phyloP scores from a whole-genome alignment of 2,329 filamentous ascomycete genomes.

The Aureobasidium melanogenum region DNA sequence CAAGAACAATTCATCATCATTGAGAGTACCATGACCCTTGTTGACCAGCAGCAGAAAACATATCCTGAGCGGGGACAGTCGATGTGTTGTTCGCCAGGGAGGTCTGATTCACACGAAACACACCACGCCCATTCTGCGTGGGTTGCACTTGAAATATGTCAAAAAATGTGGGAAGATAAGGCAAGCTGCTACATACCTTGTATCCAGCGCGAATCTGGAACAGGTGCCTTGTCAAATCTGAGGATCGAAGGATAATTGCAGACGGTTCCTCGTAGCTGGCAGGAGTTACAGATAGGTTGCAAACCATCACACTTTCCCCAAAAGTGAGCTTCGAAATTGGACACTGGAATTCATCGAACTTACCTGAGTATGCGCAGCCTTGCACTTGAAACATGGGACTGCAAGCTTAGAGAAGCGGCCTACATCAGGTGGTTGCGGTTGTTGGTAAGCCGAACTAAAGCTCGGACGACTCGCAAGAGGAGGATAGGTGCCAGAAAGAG shows the following conservation, averaged over 20 bases:
- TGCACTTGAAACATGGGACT: conserved; percentile 12
- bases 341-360: neutral
- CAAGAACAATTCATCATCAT: neutral
- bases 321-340: neutral
- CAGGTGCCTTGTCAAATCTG: conserved; percentile 11
- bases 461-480: neutral
- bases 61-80: neutral
- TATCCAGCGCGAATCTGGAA: conserved; percentile 5
- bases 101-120: conserved; percentile 6
- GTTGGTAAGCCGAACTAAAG: neutral
- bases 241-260: conserved; percentile 12
- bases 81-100: neutral
- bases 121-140: neutral
- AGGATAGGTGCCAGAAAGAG: neutral
- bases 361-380: conserved; percentile 5
- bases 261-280: conserved; percentile 4
- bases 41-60: neutral
- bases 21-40: neutral
- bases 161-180: neutral
- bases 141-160: conserved; percentile 1
- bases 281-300: conserved; percentile 10
- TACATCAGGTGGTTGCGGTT: conserved; percentile 1
- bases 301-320: conserved; percentile 4
- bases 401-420: conserved; percentile 10
- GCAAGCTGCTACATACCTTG: neutral